Conservation (phyloP, 1,139 yeast species). For the Geotrichum histeridarum region DNA sequence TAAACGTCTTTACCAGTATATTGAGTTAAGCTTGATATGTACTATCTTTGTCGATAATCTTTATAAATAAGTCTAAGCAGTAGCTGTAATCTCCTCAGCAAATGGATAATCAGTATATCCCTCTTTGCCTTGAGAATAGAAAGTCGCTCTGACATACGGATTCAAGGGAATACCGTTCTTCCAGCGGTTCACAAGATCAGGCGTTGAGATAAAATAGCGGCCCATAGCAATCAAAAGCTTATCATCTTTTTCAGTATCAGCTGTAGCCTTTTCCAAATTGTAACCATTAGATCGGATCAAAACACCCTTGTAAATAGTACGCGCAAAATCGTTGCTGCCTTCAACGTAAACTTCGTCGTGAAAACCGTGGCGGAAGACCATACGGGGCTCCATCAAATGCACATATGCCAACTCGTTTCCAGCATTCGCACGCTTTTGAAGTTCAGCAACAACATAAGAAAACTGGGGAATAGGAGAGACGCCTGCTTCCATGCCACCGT, state of each 20-base stretch:
- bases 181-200: slow-evolving; percentile 48
- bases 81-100: too few relatives aligned
- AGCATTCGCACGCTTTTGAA: slow-evolving; percentile 31
- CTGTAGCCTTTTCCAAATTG: slow-evolving; percentile 29
- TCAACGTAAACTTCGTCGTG: slow-evolving; percentile 3
- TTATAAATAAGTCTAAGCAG: too few relatives aligned
- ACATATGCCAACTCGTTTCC: slow-evolving; percentile 47
- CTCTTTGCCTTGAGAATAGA: slow-evolving; percentile 32
- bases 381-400: slow-evolving; percentile 45
- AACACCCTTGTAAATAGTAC: slow-evolving; percentile 39
- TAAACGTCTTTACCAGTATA: too few relatives aligned
- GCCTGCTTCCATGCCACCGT: slow-evolving; percentile 36
- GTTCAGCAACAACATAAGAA: slow-evolving; percentile 31
- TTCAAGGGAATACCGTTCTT: slow-evolving; percentile 34
- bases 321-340: slow-evolving; percentile 8
- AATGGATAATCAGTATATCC: slow-evolving; percentile 21
- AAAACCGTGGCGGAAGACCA: too few relatives aligned
- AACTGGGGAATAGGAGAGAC: slow-evolving; percentile 32
- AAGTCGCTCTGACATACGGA: slow-evolving; percentile 39
- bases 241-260: slow-evolving; percentile 35
- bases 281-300: slow-evolving; percentile 42
- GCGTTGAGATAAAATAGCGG: slow-evolving; percentile 47
- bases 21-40: too few relatives aligned
- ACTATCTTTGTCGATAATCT: too few relatives aligned
- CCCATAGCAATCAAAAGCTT: slow-evolving; percentile 46